These are phyloP conservation scores for Mollisia scopiformis DNA, from an alignment of 2,329 filamentous ascomycete species.

Conservation along the genomic window DNA sequence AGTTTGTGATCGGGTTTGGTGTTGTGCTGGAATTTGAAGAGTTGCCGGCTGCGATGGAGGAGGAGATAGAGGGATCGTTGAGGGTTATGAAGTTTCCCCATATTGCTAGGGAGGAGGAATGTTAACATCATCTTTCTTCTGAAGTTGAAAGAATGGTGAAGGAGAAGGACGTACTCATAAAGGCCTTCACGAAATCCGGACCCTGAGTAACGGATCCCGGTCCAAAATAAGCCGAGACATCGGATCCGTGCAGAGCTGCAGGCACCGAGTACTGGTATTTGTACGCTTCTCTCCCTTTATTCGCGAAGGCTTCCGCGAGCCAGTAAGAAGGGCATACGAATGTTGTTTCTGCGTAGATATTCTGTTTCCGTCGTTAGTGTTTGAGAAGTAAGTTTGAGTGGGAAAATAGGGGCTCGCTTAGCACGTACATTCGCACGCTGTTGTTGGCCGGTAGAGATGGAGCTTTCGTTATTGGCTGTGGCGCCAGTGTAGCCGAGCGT, in stretches of 20 bases:
- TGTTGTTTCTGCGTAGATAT: conserved; percentile 55
- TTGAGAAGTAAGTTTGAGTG: no score
- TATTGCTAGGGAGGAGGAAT: conserved; percentile 1
- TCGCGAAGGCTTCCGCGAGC: conserved; percentile 49
- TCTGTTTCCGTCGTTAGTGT: conserved; percentile 20
- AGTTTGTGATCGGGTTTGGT: conserved; percentile 3
- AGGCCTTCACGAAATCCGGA: conserved; percentile 7
- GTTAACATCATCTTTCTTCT: neutral
- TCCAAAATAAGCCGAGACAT: conserved; percentile 38
- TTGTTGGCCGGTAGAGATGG: conserved; percentile 44
- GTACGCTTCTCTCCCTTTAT: conserved; percentile 37
- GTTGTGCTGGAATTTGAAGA: neutral
- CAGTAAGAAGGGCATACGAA: conserved; percentile 59
- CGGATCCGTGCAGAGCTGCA: conserved; percentile 39
- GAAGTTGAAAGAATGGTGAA: neutral
- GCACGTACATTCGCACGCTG: conserved; percentile 46
- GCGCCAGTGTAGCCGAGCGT: conserved; percentile 11
- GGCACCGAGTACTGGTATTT: conserved; percentile 49
- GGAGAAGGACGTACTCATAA: conserved; percentile 8
- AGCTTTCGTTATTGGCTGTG: conserved; percentile 15
- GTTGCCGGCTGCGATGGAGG: conserved; percentile 3
- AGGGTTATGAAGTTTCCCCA: conserved; percentile 21
- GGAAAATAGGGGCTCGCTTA: no score
- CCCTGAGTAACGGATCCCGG: neutral
- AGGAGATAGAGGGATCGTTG: conserved; percentile 15